These are phyloP conservation scores for Maudiozyma bulderi DNA, from an alignment of 805 yeast genomes.

Conservation along the genomic window DNA sequence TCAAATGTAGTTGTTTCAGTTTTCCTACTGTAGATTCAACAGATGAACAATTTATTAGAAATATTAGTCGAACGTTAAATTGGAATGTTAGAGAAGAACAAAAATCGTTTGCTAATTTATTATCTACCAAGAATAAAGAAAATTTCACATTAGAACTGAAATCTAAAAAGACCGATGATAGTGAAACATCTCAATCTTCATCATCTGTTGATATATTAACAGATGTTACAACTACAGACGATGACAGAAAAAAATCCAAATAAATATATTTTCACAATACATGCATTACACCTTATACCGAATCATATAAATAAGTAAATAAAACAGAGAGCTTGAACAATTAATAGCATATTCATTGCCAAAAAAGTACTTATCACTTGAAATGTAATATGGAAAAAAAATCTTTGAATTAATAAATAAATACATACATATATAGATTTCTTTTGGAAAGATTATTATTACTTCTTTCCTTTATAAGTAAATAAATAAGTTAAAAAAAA, in stretches of 20 bases:
- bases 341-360: not conserved
- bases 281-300: not conserved
- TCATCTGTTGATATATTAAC: not conserved
- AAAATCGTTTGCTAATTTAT: conserved; percentile 59
- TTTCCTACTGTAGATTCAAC: conserved; percentile 85
- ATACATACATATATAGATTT: too few relatives aligned
- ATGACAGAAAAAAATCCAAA: not conserved
- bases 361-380: too few relatives aligned
- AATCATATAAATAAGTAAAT: not conserved
- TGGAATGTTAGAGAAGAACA: conserved; percentile 92
- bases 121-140: conserved; percentile 47
- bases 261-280: not conserved
- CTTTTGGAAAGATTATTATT: too few relatives aligned
- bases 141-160: conserved; percentile 26
- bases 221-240: not conserved
- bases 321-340: not conserved
- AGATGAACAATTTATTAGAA: conserved; percentile 69
- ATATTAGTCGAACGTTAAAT: conserved; percentile 75
- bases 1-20: conserved; percentile 81
- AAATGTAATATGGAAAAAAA: too few relatives aligned
- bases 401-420: too few relatives aligned
- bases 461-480: too few relatives aligned
- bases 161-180: conserved; percentile 1
- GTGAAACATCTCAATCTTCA: not conserved
- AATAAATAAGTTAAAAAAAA: too few relatives aligned